These are phyloP conservation scores for Xylaria sp. DNA, from an alignment of 2,329 filamentous ascomycete species.

Conservation along the genomic window DNA sequence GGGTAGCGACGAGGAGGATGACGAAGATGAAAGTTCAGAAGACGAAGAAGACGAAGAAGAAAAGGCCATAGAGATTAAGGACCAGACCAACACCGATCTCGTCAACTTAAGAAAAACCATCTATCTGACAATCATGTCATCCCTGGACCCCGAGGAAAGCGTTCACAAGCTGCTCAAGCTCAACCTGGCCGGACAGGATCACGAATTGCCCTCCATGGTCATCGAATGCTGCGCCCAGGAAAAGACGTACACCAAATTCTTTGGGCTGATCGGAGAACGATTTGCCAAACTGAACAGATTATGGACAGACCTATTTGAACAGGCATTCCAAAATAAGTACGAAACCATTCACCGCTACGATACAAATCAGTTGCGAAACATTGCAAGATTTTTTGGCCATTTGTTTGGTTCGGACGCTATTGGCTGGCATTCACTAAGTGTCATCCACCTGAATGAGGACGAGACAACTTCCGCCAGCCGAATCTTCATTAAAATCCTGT, in stretches of 20 bases:
- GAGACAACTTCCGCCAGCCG: conserved; percentile 96
- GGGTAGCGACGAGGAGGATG: conserved; percentile 83
- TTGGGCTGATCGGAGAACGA: conserved; percentile 90
- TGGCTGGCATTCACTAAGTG: conserved; percentile 88
- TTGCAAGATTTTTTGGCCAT: conserved; percentile 94
- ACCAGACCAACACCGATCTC: conserved; percentile 94
- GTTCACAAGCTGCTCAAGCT: conserved; percentile 98
- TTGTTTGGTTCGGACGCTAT: conserved; percentile 88
- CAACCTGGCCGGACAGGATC: conserved; percentile 84
- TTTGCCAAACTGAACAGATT: conserved; percentile 96
- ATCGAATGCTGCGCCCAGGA: conserved; percentile 97
- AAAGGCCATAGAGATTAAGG: conserved; percentile 92
- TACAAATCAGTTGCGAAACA: conserved; percentile 93
- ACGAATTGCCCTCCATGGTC: conserved; percentile 94
- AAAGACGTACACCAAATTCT: conserved; percentile 97
- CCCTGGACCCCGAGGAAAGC: conserved; percentile 94
- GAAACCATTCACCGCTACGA: conserved; percentile 97
- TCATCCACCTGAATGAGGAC: conserved; percentile 92
- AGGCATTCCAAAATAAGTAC: conserved; percentile 91
- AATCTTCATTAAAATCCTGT: conserved; percentile 98
- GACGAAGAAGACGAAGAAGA: conserved; percentile 76
- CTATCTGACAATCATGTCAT: conserved; percentile 97
- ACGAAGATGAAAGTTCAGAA: conserved; percentile 74
- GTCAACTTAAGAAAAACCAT: conserved; percentile 94
- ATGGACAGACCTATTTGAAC: conserved; percentile 93